A percentile compares a stretch with the other conserved stretches of the same genome.
Evolutionary conservation across 225 moss, liverwort and hornwort genomes (phyloP).

Genomic region (Sphagnum tenellum): DNA sequence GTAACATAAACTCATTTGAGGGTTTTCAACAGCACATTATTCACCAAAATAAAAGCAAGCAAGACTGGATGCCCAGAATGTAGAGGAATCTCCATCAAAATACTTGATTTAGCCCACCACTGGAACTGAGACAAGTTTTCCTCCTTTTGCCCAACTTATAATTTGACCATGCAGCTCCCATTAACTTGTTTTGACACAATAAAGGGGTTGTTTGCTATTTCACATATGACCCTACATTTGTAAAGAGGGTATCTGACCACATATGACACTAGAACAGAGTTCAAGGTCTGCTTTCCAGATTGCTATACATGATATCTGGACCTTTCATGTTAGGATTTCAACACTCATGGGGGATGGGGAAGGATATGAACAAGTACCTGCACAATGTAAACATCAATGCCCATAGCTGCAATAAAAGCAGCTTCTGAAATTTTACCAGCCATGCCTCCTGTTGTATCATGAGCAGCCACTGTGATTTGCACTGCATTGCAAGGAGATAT

Average conservation of each 20-base stretch:
- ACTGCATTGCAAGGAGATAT: conserved; percentile 21
- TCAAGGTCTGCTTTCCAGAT: background rate
- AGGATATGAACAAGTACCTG: conserved; percentile 28
- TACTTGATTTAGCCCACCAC: too few relatives aligned
- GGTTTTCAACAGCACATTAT: too few relatives aligned
- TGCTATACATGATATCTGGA: too few relatives aligned
- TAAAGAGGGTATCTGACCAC: background rate
- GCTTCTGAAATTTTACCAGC: conserved; percentile 95
- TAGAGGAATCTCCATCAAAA: too few relatives aligned
- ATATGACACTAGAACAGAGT: background rate
- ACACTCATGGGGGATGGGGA: background rate
- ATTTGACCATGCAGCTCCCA: too few relatives aligned
- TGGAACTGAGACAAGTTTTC: too few relatives aligned
- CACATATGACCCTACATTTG: background rate
- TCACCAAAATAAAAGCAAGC: too few relatives aligned
- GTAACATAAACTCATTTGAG: too few relatives aligned
- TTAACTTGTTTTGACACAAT: background rate
- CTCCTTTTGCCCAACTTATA: too few relatives aligned
- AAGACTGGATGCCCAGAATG: too few relatives aligned
- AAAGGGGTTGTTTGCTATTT: background rate
- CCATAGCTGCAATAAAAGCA: conserved; percentile 74
- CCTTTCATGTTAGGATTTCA: background rate
- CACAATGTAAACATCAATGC: conserved; percentile 73
- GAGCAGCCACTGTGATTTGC: conserved; percentile 70
- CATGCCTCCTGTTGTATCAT: conserved; percentile 99